Evolutionary conservation across 108 stramenopile species (phyloP).

Genomic region (Discostella pseudostelligera): DNA sequence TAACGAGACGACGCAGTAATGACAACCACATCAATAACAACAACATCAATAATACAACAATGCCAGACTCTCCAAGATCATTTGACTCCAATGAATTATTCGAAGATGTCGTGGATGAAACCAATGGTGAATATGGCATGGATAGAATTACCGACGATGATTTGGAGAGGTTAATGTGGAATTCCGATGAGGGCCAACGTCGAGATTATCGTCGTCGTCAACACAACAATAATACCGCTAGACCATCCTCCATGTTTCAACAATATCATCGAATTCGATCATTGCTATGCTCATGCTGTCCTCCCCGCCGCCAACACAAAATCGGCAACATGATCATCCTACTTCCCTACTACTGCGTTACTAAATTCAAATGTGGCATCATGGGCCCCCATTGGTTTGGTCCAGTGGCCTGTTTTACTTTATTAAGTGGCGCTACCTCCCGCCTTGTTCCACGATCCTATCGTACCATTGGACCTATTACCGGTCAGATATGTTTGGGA

Average conservation of each 20-base stretch:
- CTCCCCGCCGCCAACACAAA: conserved; percentile 2
- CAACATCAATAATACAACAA: too few species aligned
- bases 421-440: conserved; percentile 53
- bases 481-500: conserved; percentile 50
- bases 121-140: neutral
- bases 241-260: too few species aligned
- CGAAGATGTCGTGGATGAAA: conserved; percentile 12
- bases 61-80: conserved; percentile 1
- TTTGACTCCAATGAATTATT: conserved; percentile 13
- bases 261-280: too few species aligned
- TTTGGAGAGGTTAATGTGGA: conserved; percentile 25
- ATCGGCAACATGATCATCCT: conserved; percentile 63
- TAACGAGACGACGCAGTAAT: too few species aligned
- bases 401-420: conserved; percentile 51
- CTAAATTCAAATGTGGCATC: conserved; percentile 62
- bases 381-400: conserved; percentile 80
- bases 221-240: neutral
- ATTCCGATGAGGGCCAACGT: conserved; percentile 1
- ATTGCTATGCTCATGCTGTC: neutral
- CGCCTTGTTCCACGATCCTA: conserved; percentile 35
- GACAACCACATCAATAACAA: too few species aligned
- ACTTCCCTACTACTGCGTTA: conserved; percentile 48
- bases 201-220: neutral
- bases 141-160: conserved; percentile 23
- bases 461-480: conserved; percentile 43